Evolutionary conservation across 768 basidiomycete genomes (phyloP), one percentile per base, ranked within the genome.

Genomic region (Xanthoconium purpureum): DNA sequence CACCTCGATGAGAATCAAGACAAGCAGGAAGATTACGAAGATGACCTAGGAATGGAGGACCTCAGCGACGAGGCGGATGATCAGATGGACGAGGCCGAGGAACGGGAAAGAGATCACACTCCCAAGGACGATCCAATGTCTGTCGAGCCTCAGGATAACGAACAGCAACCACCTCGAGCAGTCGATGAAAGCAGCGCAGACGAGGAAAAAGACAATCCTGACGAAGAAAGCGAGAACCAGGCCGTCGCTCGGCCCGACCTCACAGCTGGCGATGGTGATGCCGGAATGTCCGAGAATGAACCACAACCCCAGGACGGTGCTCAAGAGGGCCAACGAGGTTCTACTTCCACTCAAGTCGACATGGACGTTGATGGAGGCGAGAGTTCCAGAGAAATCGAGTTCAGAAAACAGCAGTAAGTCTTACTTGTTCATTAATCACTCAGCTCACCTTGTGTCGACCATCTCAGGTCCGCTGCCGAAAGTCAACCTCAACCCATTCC

Each of bases 1-100:
- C 76, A 92, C 51, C 69, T 95, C 28, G 78, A 77, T 20, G 71
- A 75, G 48, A 62, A 62, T 18, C 61, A 57, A 30, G 71, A 71
- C 45, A 67, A 71, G 32, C 59, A 53, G 20, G 68, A 72, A 10
- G 67, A 66, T 20, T 58, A 61, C 2, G 59, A 13, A n/a, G 67
- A 73, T 47, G 66, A 65, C 18, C 48, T 57, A 6, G 63, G 48
- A 8, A 69, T 75, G 63, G 79, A 77, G 45, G 74, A 77, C 30
- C 69, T 74, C 62, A 70, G 74, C 7, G 70, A 70, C 36, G 69
- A 70, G 9, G 37, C 59, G 10, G 67, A 73, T 7, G 62, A 64
- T 47, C 63, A 65, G 40, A 67, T 60, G 53, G 69, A 69, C n/a
- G 37, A 17, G 24, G 24, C 24, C 20, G 50, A 57, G 38, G 61